Percentiles rank a stretch among this genome's conserved stretches.
phyloP scores from a whole-genome alignment of 2,329 filamentous ascomycete genomes.

The Trichoderma koningii region DNA sequence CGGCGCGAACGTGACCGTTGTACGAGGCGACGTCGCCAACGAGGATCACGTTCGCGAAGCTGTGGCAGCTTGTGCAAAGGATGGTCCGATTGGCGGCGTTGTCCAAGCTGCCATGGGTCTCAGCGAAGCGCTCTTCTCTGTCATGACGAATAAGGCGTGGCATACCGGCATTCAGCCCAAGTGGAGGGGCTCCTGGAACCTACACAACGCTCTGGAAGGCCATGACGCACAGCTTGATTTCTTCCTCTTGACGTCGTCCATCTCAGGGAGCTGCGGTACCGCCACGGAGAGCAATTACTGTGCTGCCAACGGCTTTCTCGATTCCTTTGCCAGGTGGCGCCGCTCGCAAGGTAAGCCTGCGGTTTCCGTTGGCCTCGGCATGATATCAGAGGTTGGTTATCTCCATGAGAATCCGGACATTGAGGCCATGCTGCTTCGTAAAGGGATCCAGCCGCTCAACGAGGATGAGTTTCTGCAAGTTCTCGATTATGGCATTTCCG shows the following conservation, averaged over 20 bases:
- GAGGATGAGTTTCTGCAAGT: conserved; percentile 39
- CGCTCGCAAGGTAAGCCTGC: conserved; percentile 34
- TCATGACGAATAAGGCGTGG: conserved; percentile 43
- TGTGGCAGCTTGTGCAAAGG: conserved; percentile 26
- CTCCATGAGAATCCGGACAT: conserved; percentile 42
- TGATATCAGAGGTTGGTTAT: conserved; percentile 43
- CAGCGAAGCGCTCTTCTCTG: conserved; percentile 37
- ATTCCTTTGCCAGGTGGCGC: conserved; percentile 41
- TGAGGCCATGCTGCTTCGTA: conserved; percentile 40
- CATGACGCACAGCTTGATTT: conserved; percentile 37
- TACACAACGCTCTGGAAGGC: conserved; percentile 33
- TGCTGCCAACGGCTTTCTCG: conserved; percentile 46
- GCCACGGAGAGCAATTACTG: conserved; percentile 45
- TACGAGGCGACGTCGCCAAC: conserved; percentile 40
- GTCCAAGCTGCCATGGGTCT: conserved; percentile 47
- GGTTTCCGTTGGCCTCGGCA: conserved; percentile 37
- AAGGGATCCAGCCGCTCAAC: conserved; percentile 41
- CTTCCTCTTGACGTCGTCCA: conserved; percentile 41
- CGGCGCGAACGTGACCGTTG: conserved; percentile 35
- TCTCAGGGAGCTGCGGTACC: conserved; percentile 39
- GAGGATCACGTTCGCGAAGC: conserved; percentile 36
- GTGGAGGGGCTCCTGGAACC: conserved; percentile 40
- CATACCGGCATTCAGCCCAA: conserved; percentile 36
- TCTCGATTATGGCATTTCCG: conserved; percentile 33
- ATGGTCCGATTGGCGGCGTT: conserved; percentile 43